A percentile compares a stretch with the other conserved stretches of the same genome.
phyloP scores from a whole-genome alignment of 768 basidiomycete genomes.

The Trametes villosa region DNA sequence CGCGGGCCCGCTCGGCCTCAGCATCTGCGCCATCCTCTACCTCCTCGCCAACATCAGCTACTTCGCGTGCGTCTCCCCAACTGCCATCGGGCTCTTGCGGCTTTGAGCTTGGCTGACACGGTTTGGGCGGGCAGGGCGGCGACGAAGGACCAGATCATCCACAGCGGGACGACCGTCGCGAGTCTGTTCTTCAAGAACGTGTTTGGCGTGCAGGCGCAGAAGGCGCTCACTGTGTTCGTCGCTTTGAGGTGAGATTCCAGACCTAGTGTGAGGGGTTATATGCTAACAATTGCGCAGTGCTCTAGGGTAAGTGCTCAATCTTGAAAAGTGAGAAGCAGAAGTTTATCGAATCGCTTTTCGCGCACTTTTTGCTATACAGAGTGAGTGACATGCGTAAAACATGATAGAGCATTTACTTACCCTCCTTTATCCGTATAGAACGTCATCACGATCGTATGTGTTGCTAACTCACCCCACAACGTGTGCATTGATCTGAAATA shows the following conservation, averaged over 20 bases:
- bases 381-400: constrained; percentile 15
- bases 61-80: constrained; percentile 44
- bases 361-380: constrained; percentile 35
- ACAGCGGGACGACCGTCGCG: constrained; percentile 59
- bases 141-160: constrained; percentile 51
- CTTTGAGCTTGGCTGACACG: too few species aligned
- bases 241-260: constrained; percentile 50
- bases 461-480: not conserved
- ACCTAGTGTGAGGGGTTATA: not conserved
- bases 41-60: constrained; percentile 62
- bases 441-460: constrained; percentile 32
- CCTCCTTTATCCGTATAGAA: constrained; percentile 10
- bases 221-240: constrained; percentile 59
- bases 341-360: too few species aligned
- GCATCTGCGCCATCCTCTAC: constrained; percentile 57
- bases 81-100: too few species aligned
- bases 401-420: not conserved
- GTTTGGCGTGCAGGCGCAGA: constrained; percentile 56
- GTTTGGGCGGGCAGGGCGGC: constrained; percentile 37
- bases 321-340: too few species aligned
- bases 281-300: constrained; percentile 34
- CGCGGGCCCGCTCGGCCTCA: constrained; percentile 60
- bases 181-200: constrained; percentile 63
- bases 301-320: constrained; percentile 32
- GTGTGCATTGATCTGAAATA: not conserved